Percentiles rank a stretch among this genome's conserved stretches.
phyloP scores from a whole-genome alignment of 345 rosid genomes.

The Gossypium anomalum region DNA sequence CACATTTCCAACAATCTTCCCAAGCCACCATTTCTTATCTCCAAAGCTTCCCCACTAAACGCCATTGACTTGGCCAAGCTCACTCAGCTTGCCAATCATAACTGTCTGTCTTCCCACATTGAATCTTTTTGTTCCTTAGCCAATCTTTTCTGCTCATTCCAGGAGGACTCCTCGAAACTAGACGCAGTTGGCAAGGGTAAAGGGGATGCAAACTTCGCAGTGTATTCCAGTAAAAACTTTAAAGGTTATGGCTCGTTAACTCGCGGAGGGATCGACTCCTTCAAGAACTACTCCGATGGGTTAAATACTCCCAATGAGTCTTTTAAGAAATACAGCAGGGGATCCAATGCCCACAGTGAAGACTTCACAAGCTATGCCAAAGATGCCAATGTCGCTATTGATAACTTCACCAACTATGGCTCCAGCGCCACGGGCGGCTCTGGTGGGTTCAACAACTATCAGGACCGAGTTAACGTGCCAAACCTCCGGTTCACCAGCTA shows the following conservation, averaged over 20 bases:
- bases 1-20: slow-evolving; percentile 41
- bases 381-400: slow-evolving; percentile 44
- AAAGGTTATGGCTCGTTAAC: slow-evolving; percentile 35
- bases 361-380: slow-evolving; percentile 41
- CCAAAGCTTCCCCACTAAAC: slow-evolving; percentile 69
- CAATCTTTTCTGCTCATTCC: slow-evolving; percentile 46
- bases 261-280: slow-evolving; percentile 42
- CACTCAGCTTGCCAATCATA: slow-evolving; percentile 38
- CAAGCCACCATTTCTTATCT: slow-evolving; percentile 53
- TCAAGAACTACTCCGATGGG: slow-evolving; percentile 55
- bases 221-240: slow-evolving; percentile 42
- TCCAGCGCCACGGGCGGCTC: slow-evolving; percentile 47
- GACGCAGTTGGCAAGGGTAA: slow-evolving; percentile 7
- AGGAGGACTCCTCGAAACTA: slow-evolving; percentile 21
- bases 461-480: slow-evolving; percentile 45
- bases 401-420: slow-evolving; percentile 61
- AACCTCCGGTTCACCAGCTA: slow-evolving; percentile 46
- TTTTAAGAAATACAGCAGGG: slow-evolving; percentile 47
- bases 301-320: slow-evolving; percentile 29
- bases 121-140: slow-evolving; percentile 55
- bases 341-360: slow-evolving; percentile 33
- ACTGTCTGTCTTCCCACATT: slow-evolving; percentile 42
- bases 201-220: slow-evolving; percentile 42
- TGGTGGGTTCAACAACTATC: slow-evolving; percentile 47
- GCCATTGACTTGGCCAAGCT: slow-evolving; percentile 43